These are phyloP conservation scores for Fonsecaea nubica DNA, from an alignment of 2,329 filamentous ascomycete species.

Conservation along the genomic window DNA sequence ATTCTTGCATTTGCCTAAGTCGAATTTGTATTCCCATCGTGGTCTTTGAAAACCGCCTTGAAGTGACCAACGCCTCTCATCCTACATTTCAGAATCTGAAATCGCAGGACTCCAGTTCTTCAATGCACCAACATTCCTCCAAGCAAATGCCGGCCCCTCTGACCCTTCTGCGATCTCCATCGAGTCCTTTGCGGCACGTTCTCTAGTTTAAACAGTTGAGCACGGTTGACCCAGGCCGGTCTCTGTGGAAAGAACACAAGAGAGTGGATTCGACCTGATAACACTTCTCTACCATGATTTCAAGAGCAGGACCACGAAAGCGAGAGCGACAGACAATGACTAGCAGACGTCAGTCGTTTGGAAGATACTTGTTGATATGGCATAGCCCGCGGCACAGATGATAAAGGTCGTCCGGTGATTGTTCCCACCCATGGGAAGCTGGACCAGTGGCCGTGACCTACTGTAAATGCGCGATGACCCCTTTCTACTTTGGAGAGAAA, in stretches of 20 bases:
- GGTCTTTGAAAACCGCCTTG: neutral
- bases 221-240: neutral
- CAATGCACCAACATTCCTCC: neutral
- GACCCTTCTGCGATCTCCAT: neutral
- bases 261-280: neutral
- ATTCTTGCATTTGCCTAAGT: neutral
- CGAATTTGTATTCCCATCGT: neutral
- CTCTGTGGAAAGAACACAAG: neutral
- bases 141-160: neutral
- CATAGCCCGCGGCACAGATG: neutral
- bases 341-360: neutral
- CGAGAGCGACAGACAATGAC: neutral
- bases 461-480: neutral
- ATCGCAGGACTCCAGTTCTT: neutral
- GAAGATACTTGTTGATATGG: neutral
- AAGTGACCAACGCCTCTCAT: neutral
- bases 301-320: neutral
- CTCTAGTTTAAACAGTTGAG: neutral
- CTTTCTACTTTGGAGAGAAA: no score
- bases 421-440: neutral
- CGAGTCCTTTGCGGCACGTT: neutral
- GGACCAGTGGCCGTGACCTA: neutral
- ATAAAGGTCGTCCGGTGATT: neutral
- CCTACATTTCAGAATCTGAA: neutral
- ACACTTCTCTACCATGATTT: neutral